These are phyloP conservation scores for Sherardia arvensis DNA, from an alignment of 257 asterid genomes.

Conservation along the genomic window DNA sequence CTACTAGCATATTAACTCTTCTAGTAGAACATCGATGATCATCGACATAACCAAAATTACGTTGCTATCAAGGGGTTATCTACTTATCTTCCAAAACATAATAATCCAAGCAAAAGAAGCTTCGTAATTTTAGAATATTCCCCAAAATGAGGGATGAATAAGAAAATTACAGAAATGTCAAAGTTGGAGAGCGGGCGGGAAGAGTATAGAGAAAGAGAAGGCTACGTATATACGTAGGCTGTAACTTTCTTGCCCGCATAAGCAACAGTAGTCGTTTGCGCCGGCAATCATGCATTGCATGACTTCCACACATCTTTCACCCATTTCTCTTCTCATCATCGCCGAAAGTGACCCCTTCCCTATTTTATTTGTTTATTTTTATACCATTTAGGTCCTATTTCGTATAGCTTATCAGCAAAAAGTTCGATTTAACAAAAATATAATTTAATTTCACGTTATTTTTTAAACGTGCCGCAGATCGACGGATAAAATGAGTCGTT, in stretches of 20 bases:
- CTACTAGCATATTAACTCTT: too few species aligned
- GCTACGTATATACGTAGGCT: too few species aligned
- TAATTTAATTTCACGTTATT: too few species aligned
- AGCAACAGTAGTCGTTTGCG: not conserved
- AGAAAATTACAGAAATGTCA: not conserved
- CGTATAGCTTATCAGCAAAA: too few species aligned
- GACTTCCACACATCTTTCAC: too few species aligned
- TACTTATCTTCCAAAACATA: not conserved
- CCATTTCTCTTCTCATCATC: not conserved
- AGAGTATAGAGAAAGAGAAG: not conserved
- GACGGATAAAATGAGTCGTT: too few species aligned
- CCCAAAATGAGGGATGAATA: not conserved
- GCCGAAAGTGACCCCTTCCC: not conserved
- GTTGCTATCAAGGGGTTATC: not conserved
- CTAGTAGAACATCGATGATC: too few species aligned
- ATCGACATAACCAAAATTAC: too few species aligned
- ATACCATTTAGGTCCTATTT: too few species aligned
- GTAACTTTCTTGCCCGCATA: not conserved
- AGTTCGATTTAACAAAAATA: too few species aligned
- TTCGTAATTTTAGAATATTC: not conserved
- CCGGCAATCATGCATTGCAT: conserved; percentile 14
- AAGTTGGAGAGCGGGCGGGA: not conserved
- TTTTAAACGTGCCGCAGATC: too few species aligned
- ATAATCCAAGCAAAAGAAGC: not conserved
- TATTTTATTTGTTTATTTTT: not conserved